Percentiles rank a stretch among this genome's conserved stretches.
phyloP scores from a whole-genome alignment of 495 filamentous ascomycete genomes.

The Aspergillus biplanus region DNA sequence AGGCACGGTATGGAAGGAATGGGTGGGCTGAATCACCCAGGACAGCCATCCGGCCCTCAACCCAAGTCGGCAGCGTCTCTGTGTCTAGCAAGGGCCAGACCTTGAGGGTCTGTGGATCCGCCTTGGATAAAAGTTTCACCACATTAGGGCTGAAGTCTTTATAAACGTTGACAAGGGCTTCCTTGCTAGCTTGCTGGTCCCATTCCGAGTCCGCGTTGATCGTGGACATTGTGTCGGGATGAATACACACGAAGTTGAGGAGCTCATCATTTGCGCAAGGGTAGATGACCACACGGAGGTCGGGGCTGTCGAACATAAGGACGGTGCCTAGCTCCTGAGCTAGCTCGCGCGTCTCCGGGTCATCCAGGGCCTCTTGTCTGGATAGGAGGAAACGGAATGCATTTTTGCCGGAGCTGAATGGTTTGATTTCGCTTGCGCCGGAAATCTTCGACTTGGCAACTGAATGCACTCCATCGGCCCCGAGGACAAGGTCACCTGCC shows the following conservation, averaged over 20 bases:
- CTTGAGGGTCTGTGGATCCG: conserved; percentile 52
- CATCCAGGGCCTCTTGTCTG: conserved; percentile 43
- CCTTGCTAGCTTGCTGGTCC: conserved; percentile 50
- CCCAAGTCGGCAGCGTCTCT: conserved; percentile 57
- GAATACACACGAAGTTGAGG: conserved; percentile 64
- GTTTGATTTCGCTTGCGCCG: conserved; percentile 34
- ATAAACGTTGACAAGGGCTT: conserved; percentile 53
- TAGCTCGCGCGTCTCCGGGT: conserved; percentile 49
- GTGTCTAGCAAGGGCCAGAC: conserved; percentile 65
- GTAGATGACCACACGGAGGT: conserved; percentile 63
- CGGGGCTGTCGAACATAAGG: conserved; percentile 51
- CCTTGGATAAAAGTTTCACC: conserved; percentile 48
- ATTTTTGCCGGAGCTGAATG: conserved; percentile 55
- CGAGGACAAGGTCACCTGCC: conserved; percentile 53
- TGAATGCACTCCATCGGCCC: conserved; percentile 58
- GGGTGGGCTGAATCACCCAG: conserved; percentile 69
- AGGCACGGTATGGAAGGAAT: conserved; percentile 59
- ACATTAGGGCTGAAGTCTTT: conserved; percentile 53
- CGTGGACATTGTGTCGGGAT: conserved; percentile 50
- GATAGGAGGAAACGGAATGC: conserved; percentile 66
- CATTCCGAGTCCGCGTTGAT: conserved; percentile 38
- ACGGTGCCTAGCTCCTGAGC: conserved; percentile 45
- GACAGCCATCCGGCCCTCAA: conserved; percentile 50
- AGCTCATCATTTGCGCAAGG: conserved; percentile 56
- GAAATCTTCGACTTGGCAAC: conserved; percentile 48